phyloP scores from a whole-genome alignment of 1,139 yeast species.

The Debaryomyces singareniensis region DNA sequence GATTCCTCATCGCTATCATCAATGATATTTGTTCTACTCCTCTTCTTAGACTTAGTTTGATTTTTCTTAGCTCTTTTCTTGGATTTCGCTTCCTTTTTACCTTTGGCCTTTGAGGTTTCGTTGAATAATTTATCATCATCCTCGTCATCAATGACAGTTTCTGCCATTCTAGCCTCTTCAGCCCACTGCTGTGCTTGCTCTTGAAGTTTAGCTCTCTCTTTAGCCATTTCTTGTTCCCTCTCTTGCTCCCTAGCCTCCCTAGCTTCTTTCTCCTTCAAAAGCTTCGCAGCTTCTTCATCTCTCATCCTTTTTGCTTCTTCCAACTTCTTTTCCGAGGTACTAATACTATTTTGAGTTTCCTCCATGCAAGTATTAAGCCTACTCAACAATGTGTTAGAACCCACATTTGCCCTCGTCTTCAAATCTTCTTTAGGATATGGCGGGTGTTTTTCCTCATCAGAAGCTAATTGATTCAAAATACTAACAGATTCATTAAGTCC shows the following conservation, averaged over 20 bases:
- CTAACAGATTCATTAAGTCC: constrained; percentile 62
- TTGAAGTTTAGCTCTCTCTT: constrained; percentile 66
- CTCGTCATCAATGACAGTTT: constrained; percentile 28
- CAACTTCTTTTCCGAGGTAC: constrained; percentile 51
- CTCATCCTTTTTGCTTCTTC: constrained; percentile 67
- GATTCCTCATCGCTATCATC: constrained; percentile 25
- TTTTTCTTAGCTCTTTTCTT: constrained; percentile 12
- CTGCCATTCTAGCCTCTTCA: constrained; percentile 41
- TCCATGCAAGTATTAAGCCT: constrained; percentile 65
- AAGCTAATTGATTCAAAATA: constrained; percentile 53
- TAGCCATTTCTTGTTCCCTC: constrained; percentile 49
- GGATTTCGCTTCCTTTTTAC: constrained; percentile 10
- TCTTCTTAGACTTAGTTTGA: constrained; percentile 16
- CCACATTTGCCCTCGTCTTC: constrained; percentile 79
- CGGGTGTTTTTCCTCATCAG: constrained; percentile 47
- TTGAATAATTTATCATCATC: constrained; percentile 25
- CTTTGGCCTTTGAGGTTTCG: constrained; percentile 20
- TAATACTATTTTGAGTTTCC: constrained; percentile 68
- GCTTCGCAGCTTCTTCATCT: constrained; percentile 48
- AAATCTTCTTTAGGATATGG: constrained; percentile 77
- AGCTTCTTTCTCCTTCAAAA: constrained; percentile 30
- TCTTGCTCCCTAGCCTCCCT: constrained; percentile 35
- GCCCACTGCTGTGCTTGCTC: constrained; percentile 84
- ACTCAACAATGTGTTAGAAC: constrained; percentile 65
- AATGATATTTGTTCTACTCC: constrained; percentile 7